Conservation (phyloP, 1,284 basidiomycete genomes). For the Heterobasidion parviporum region DNA sequence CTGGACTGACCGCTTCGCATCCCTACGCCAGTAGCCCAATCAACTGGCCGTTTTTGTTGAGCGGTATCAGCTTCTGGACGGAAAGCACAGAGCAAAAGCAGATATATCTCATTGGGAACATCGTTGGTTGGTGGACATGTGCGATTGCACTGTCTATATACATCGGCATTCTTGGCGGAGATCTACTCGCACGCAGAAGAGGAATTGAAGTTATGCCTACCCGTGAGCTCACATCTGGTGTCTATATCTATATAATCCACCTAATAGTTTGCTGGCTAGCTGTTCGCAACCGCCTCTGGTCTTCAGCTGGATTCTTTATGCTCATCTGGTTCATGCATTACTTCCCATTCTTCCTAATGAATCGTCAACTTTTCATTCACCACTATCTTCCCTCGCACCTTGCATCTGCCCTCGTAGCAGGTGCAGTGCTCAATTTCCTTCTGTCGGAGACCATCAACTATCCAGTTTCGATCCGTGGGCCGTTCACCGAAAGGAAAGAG, state of each 20-base stretch:
- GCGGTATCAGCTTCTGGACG: conserved; percentile 98
- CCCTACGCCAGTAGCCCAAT: conserved; percentile 93
- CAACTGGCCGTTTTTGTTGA: conserved; percentile 96
- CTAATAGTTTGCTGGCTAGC: conserved; percentile 32
- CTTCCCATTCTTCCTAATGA: conserved; percentile 97
- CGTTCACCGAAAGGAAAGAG: conserved; percentile 51
- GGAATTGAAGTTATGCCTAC: conserved; percentile 82
- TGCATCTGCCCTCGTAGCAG: conserved; percentile 86
- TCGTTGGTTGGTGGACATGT: conserved; percentile 93
- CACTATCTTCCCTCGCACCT: conserved; percentile 97
- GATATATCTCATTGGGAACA: conserved; percentile 94
- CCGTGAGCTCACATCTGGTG: conserved; percentile 29
- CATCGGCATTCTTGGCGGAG: conserved; percentile 84
- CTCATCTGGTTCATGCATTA: conserved; percentile 95
- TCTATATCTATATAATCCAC: too few species aligned
- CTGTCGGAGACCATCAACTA: conserved; percentile 90
- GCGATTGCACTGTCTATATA: conserved; percentile 82
- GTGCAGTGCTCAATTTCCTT: conserved; percentile 88
- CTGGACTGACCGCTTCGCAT: conserved; percentile 89
- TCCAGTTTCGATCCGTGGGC: conserved; percentile 69
- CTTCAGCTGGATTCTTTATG: conserved; percentile 93
- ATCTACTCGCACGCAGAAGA: conserved; percentile 81
- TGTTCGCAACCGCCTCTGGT: conserved; percentile 88
- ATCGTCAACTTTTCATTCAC: conserved; percentile 93
- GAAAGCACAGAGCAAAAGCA: conserved; percentile 78